Evolutionary conservation across 2,329 filamentous ascomycete species (phyloP).

Genomic region (Meredithiella fracta): DNA sequence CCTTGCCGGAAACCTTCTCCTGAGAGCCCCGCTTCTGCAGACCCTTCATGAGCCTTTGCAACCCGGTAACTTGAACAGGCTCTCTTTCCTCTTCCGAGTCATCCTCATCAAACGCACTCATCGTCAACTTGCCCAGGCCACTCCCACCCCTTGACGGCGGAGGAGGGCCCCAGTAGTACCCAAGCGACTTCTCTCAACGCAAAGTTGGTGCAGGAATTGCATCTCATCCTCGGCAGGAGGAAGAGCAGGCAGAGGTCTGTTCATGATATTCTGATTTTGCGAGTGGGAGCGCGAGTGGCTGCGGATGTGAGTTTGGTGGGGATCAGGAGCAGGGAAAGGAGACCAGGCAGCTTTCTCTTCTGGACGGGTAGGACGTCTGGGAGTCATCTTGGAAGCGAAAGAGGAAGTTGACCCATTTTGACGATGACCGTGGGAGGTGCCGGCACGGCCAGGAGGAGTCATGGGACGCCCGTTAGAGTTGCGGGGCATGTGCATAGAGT

Average conservation of each 20-base stretch:
- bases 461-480: constrained; percentile 7
- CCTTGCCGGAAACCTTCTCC: constrained; percentile 12
- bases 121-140: constrained; percentile 3
- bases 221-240: constrained; percentile 9
- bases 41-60: constrained; percentile 12
- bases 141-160: neutral
- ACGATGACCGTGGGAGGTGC: constrained; percentile 1
- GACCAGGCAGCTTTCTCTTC: constrained; percentile 11
- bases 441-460: neutral
- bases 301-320: neutral
- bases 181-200: constrained; percentile 2
- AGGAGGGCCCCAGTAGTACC: neutral
- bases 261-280: neutral
- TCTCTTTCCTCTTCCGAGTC: constrained; percentile 9
- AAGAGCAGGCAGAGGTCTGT: neutral
- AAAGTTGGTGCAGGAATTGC: constrained; percentile 12
- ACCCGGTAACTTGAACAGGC: neutral
- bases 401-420: constrained; percentile 7
- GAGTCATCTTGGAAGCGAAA: constrained; percentile 1
- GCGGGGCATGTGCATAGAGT: neutral
- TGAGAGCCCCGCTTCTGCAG: constrained; percentile 12
- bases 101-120: constrained; percentile 12
- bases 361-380: constrained; percentile 6
- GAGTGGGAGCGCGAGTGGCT: constrained; percentile 7
- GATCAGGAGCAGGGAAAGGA: constrained; percentile 5